A percentile compares a stretch with the other conserved stretches of the same genome.
Evolutionary conservation across 257 asterid species (phyloP).

Genomic region (Ilex asprella): DNA sequence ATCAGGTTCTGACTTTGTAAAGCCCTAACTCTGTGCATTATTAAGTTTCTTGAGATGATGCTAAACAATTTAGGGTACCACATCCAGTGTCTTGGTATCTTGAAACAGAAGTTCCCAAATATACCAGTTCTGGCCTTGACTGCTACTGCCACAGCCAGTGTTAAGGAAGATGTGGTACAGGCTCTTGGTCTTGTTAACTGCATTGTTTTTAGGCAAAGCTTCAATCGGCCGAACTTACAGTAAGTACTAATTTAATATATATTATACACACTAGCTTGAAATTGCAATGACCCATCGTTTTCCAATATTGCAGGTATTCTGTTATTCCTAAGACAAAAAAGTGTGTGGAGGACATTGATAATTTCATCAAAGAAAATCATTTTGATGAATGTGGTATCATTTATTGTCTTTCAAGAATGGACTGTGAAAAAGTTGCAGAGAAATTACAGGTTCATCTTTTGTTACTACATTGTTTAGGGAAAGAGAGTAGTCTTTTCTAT

Average conservation of each 20-base stretch:
- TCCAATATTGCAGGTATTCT: conserved; percentile 66
- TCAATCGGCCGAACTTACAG: conserved; percentile 91
- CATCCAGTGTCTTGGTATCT: conserved; percentile 82
- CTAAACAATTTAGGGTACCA: conserved; percentile 23
- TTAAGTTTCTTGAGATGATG: conserved; percentile 13
- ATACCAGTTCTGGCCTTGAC: conserved; percentile 94
- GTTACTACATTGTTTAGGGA: neutral
- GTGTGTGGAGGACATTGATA: conserved; percentile 78
- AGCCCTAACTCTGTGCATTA: conserved; percentile 6
- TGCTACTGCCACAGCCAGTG: conserved; percentile 93
- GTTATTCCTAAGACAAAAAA: conserved; percentile 89
- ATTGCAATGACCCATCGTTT: conserved; percentile 17
- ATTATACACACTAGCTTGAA: conserved; percentile 4
- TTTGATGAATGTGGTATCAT: conserved; percentile 91
- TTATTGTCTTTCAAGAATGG: conserved; percentile 94
- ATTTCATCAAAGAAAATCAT: conserved; percentile 70
- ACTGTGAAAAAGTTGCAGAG: conserved; percentile 91
- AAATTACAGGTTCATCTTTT: conserved; percentile 60
- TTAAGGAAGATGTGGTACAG: conserved; percentile 98
- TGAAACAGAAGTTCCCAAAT: conserved; percentile 85
- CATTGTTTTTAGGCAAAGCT: conserved; percentile 89
- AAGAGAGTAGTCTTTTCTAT: too few species aligned
- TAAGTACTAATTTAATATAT: conserved; percentile 24
- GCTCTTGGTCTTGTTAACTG: conserved; percentile 96
- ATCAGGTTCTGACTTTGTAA: conserved; percentile 54